Evolutionary conservation across 2,329 filamentous ascomycete genomes (phyloP).

Genomic region (Fusarium bulbicola): DNA sequence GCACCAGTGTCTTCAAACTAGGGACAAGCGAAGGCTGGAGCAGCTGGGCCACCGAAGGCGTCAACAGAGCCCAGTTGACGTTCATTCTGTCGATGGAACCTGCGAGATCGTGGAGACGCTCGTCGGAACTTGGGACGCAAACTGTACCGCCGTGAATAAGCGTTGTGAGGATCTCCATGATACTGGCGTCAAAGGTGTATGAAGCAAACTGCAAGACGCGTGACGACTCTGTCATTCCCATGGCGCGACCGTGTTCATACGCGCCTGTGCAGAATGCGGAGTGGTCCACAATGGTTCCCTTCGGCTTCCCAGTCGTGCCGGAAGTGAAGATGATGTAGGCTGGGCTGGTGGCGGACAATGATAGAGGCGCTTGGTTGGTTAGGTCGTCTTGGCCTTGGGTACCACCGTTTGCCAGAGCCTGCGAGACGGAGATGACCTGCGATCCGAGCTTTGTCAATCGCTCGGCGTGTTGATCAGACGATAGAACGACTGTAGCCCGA

Average conservation of each 20-base stretch:
- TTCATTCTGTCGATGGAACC: conserved; percentile 7
- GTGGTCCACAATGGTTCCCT: conserved; percentile 17
- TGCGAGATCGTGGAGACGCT: conserved; percentile 49
- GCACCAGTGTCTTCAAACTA: conserved; percentile 21
- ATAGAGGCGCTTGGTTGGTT: background rate
- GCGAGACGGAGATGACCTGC: background rate
- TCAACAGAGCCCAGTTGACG: conserved; percentile 36
- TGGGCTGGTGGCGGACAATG: background rate
- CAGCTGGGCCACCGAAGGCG: conserved; percentile 29
- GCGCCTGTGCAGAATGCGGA: conserved; percentile 22
- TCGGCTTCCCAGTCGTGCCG: conserved; percentile 18
- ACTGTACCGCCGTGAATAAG: conserved; percentile 43
- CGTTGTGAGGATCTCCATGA: conserved; percentile 32
- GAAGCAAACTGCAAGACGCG: conserved; percentile 26
- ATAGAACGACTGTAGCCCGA: background rate
- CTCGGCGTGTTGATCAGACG: background rate
- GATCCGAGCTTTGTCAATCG: conserved; percentile 13
- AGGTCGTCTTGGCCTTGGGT: rapidly evolving
- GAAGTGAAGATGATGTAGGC: conserved; percentile 27
- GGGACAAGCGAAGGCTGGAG: conserved; percentile 21
- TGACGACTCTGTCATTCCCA: conserved; percentile 8
- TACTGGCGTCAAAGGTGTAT: conserved; percentile 44
- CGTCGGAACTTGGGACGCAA: conserved; percentile 48
- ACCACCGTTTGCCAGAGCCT: background rate
- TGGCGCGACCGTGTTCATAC: background rate